Evolutionary conservation across 1,139 yeast species (phyloP), one percentile per base, ranked within the genome.

Genomic region (Suhomyces bokatorum): DNA sequence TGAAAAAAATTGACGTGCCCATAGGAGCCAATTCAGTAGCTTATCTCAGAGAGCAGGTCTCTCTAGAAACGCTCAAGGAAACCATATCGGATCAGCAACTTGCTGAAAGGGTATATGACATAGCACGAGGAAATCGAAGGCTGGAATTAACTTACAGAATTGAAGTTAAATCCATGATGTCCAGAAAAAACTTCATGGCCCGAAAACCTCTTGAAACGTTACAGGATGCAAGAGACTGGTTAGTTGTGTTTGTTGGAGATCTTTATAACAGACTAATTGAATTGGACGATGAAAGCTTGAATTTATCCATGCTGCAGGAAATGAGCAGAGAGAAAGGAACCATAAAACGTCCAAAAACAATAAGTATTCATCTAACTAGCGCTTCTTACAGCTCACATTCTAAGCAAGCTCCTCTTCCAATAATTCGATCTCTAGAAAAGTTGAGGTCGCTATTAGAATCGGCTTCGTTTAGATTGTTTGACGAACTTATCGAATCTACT

Each of bases 101-200:
- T 20, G 82, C 84, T 0, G 57, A 59, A 7, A 76, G 73, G 43
- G 57, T 89, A 3, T 83, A 72, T 59, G 68, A 78, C 16, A 64
- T 90, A 28, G 84, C 85, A 0, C 69, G 90, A 32, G 99, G 98
- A 0, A 62, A 73, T 15, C 73, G 73, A 47, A 56, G 67, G 30
- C 70, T 71, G 22, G 83, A 81, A 35, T 67, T 93, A 9, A 70
- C 76, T 12, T 71, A 78, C 15, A 69, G 85, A 44, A 77, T 83
- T 0, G 81, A 83, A 32, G 75, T 87, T 16, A 89, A 90, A 58
- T 85, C 96, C 1, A 90, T 93, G 98, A 82, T 83, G 67, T 85
- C 97, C 0, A 81, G 85, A 40, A 93, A 93, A 59, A 88, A 90
- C 56, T 84, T 93, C 60, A 64, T 82, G 46, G 73, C 54, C 1